Evolutionary conservation across 768 basidiomycete genomes (phyloP).

Genomic region (Roridomyces roridus): DNA sequence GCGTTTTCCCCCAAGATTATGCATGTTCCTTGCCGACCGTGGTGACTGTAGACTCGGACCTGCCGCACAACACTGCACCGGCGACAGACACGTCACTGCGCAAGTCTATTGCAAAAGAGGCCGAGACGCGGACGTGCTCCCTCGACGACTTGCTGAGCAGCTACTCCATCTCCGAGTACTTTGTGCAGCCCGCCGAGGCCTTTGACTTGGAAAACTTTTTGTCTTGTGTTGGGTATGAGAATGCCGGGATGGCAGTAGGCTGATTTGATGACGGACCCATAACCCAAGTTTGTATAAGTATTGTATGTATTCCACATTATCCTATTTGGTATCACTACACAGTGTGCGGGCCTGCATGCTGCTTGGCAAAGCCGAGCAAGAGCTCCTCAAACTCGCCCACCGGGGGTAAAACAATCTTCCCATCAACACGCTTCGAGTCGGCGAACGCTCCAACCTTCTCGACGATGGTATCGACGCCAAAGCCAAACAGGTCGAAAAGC

Average conservation of each 20-base stretch:
- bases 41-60: background rate
- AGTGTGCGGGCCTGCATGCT: constrained; percentile 1
- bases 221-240: background rate
- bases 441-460: constrained; percentile 15
- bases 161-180: constrained; percentile 15
- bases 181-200: constrained; percentile 15
- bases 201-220: constrained; percentile 14
- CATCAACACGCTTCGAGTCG: constrained; percentile 7
- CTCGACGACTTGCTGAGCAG: constrained; percentile 13
- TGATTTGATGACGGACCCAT: too few species aligned
- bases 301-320: too few species aligned
- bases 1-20: background rate
- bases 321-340: background rate
- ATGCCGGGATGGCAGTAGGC: background rate
- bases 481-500: constrained; percentile 21
- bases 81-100: constrained; percentile 20
- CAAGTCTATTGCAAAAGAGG: constrained; percentile 7
- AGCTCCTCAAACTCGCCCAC: constrained; percentile 25
- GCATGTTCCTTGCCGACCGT: too few species aligned
- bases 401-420: constrained; percentile 11
- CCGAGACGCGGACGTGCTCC: constrained; percentile 8
- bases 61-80: constrained; percentile 14
- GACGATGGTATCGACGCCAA: constrained; percentile 13
- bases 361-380: constrained; percentile 15
- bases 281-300: too few species aligned